These are phyloP conservation scores for Sanghuangporus baumii DNA, from an alignment of 1,284 basidiomycete species.

Conservation along the genomic window DNA sequence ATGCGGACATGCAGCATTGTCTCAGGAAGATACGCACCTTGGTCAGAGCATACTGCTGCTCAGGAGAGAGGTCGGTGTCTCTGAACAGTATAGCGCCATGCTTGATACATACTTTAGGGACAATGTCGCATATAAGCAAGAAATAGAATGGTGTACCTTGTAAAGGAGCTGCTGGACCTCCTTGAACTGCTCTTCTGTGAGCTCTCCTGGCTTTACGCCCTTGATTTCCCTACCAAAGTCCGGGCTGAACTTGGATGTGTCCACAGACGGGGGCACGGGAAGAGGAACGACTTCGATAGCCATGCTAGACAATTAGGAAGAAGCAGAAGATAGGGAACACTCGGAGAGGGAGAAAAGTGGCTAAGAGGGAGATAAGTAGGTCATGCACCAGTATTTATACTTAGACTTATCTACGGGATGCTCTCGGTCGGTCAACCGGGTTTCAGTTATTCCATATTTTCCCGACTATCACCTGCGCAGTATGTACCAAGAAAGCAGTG, in stretches of 20 bases:
- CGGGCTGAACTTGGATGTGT: slow-evolving; percentile 44
- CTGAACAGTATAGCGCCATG: slow-evolving; percentile 74
- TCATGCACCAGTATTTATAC: neutral
- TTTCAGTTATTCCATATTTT: neutral
- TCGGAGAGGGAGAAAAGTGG: neutral
- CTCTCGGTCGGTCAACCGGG: neutral
- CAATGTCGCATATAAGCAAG: neutral
- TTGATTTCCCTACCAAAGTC: slow-evolving; percentile 64
- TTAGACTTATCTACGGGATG: neutral
- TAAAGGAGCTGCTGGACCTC: slow-evolving; percentile 61
- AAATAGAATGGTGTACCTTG: slow-evolving; percentile 34
- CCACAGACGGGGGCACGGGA: slow-evolving; percentile 53
- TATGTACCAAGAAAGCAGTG: neutral
- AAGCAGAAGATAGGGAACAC: neutral
- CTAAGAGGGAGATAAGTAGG: neutral
- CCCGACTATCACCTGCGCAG: neutral
- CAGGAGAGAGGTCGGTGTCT: slow-evolving; percentile 61
- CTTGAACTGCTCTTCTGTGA: slow-evolving; percentile 48
- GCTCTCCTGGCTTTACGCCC: slow-evolving; percentile 52
- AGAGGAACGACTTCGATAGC: slow-evolving; percentile 51
- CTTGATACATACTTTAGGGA: slow-evolving; percentile 31
- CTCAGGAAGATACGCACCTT: slow-evolving; percentile 45
- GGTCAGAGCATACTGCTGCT: slow-evolving; percentile 79
- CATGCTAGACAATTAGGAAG: slow-evolving; percentile 32
- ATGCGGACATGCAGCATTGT: neutral